These are phyloP conservation scores for Leccinum uliginosum DNA, from an alignment of 768 basidiomycete species.

Conservation along the genomic window DNA sequence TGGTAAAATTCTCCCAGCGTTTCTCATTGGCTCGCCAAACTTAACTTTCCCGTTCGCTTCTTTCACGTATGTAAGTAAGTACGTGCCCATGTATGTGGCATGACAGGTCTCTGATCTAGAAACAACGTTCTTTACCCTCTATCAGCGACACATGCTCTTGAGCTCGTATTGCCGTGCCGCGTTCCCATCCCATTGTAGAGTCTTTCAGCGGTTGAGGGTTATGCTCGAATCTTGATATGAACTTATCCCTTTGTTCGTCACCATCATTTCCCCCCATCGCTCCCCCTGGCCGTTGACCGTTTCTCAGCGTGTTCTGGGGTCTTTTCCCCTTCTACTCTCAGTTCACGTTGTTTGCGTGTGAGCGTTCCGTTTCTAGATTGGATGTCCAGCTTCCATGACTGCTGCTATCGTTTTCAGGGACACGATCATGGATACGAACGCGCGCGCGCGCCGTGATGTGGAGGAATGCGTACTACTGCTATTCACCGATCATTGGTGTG, in stretches of 20 bases:
- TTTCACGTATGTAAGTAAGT: constrained; percentile 1
- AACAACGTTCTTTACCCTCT: neutral
- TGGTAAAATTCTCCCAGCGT: neutral
- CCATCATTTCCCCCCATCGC: neutral
- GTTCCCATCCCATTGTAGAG: neutral
- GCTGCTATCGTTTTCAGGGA: neutral
- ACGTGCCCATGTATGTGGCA: neutral
- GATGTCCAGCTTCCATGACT: neutral
- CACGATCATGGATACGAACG: neutral
- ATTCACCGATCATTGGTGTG: neutral
- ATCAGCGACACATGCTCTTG: neutral
- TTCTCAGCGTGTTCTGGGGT: neutral
- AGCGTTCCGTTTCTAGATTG: neutral
- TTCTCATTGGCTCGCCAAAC: constrained; percentile 1
- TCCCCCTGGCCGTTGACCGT: neutral
- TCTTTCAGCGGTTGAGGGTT: neutral
- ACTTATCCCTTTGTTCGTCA: neutral
- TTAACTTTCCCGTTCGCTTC: neutral
- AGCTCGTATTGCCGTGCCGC: neutral
- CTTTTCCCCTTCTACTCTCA: neutral
- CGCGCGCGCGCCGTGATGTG: neutral
- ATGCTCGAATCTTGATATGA: neutral
- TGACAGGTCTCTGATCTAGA: neutral
- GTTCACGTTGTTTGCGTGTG: neutral
- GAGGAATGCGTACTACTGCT: neutral